These are phyloP conservation scores for Phytopythium chamaehyphon DNA, from an alignment of 352 stramenopile species.

Conservation along the genomic window DNA sequence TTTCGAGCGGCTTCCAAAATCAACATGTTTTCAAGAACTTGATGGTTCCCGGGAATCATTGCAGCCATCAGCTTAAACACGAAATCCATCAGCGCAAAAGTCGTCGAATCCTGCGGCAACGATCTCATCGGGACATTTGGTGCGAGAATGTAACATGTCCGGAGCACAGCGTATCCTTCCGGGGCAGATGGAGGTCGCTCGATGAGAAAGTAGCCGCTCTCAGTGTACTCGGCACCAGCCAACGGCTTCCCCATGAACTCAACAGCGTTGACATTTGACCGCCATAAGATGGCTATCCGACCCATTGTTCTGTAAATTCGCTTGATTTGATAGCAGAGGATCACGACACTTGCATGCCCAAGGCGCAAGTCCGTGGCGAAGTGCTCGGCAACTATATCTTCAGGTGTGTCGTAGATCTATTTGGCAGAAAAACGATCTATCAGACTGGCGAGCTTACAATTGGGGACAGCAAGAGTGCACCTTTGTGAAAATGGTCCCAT, in stretches of 20 bases:
- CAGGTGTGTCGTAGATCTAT: slow-evolving; percentile 4
- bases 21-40: slow-evolving; percentile 10
- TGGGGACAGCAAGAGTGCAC: background rate
- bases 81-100: slow-evolving; percentile 8
- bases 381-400: slow-evolving; percentile 51
- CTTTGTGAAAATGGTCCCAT: slow-evolving; percentile 4
- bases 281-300: slow-evolving; percentile 53
- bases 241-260: slow-evolving; percentile 43
- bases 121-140: background rate
- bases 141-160: slow-evolving; percentile 2
- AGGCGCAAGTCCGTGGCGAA: slow-evolving; percentile 42
- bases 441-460: too few relatives aligned
- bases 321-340: slow-evolving; percentile 47
- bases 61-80: slow-evolving; percentile 12
- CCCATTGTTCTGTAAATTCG: slow-evolving; percentile 40
- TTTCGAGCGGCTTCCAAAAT: too few relatives aligned
- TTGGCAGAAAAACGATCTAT: too few relatives aligned
- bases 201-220: slow-evolving; percentile 53
- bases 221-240: slow-evolving; percentile 36
- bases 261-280: slow-evolving; percentile 40
- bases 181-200: slow-evolving; percentile 21
- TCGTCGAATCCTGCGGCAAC: background rate
- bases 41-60: slow-evolving; percentile 4
- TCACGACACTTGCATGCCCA: slow-evolving; percentile 34
- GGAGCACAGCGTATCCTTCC: background rate